These are phyloP conservation scores for Pestalotiopsis sp. DNA, from an alignment of 2,329 filamentous ascomycete genomes.

Conservation along the genomic window DNA sequence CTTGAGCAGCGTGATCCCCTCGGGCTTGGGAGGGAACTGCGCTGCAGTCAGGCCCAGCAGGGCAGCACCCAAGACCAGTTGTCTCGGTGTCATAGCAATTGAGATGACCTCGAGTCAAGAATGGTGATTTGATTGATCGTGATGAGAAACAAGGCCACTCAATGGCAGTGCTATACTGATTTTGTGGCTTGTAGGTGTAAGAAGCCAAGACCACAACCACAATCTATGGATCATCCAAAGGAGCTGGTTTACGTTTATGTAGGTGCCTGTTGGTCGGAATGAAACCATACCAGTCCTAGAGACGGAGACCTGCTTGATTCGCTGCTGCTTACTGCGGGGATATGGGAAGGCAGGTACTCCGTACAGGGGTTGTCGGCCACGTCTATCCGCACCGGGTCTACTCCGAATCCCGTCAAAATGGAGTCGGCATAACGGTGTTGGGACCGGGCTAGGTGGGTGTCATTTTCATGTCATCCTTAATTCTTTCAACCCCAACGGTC, in stretches of 20 bases:
- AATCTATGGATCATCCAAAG: background rate
- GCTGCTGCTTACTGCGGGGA: background rate
- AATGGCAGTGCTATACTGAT: background rate
- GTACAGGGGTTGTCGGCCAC: background rate
- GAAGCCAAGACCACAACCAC: background rate
- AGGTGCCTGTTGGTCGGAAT: background rate
- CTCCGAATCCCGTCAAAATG: background rate
- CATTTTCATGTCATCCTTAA: background rate
- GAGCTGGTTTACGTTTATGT: background rate
- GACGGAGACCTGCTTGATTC: background rate
- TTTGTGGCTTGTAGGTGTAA: background rate
- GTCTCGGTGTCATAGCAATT: background rate
- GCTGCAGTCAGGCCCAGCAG: slow-evolving; percentile 21
- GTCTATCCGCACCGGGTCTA: background rate
- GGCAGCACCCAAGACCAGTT: background rate
- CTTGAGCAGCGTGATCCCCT: slow-evolving; percentile 47
- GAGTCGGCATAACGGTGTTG: background rate
- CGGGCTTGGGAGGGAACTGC: slow-evolving; percentile 31
- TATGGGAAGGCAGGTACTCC: background rate
- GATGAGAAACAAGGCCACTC: background rate
- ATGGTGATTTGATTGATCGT: background rate
- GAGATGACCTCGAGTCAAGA: background rate
- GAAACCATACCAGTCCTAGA: background rate
- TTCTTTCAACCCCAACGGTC: background rate
- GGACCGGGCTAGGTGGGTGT: background rate